phyloP scores from a whole-genome alignment of 1,284 basidiomycete genomes.

The Malassezia cuniculi region DNA sequence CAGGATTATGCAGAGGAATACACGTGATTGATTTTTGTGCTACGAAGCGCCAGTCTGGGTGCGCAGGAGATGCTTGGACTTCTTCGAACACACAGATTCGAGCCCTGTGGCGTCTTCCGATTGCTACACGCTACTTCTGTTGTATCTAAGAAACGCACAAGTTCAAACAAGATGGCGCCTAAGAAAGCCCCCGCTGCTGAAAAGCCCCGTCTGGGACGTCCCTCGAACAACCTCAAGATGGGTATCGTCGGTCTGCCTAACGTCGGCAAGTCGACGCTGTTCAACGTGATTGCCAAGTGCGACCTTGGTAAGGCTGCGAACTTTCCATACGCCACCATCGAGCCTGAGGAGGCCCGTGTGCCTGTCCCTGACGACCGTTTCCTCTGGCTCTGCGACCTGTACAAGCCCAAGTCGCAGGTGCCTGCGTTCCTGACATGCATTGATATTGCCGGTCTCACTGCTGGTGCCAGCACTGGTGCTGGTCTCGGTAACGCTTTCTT shows the following conservation, averaged over 20 bases:
- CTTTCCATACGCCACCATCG: slow-evolving; percentile 93
- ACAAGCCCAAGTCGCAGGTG: slow-evolving; percentile 77
- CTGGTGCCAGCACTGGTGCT: slow-evolving; percentile 93
- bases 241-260: slow-evolving; percentile 44
- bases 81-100: too few relatives aligned
- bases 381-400: slow-evolving; percentile 78
- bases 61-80: slow-evolving; percentile 1
- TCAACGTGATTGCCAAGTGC: slow-evolving; percentile 75
- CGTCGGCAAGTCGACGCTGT: slow-evolving; percentile 45
- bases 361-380: slow-evolving; percentile 93
- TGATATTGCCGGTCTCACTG: slow-evolving; percentile 92
- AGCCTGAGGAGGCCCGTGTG: slow-evolving; percentile 59
- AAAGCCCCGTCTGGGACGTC: slow-evolving; percentile 37
- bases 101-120: too few relatives aligned
- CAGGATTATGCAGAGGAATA: too few relatives aligned
- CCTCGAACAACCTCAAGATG: slow-evolving; percentile 45
- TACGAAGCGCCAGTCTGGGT: not conserved
- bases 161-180: slow-evolving; percentile 33
- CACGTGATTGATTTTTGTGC: too few relatives aligned
- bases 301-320: slow-evolving; percentile 93
- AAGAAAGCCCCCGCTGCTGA: slow-evolving; percentile 29
- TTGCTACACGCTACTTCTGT: slow-evolving; percentile 11
- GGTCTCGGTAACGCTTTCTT: slow-evolving; percentile 97
- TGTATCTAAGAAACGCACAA: slow-evolving; percentile 16
- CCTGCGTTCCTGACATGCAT: slow-evolving; percentile 95